Evolutionary conservation across 768 basidiomycete genomes (phyloP).

Genomic region (Lentinula guzmanii): DNA sequence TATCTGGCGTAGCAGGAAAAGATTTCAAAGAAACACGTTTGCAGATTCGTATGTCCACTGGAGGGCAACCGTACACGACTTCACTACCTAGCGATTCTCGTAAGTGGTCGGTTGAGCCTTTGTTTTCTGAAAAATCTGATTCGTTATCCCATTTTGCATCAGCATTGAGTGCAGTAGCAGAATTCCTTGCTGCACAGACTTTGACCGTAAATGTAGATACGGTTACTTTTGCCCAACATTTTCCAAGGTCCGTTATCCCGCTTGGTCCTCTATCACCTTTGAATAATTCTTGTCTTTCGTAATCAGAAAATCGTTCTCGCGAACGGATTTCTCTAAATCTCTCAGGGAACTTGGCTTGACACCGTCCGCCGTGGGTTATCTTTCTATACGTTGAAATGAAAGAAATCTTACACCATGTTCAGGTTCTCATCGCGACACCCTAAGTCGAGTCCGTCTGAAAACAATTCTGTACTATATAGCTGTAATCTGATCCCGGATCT

Average conservation of each 20-base stretch:
- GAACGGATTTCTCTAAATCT: conserved; percentile 70
- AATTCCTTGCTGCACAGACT: conserved; percentile 76
- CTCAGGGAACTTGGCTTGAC: conserved; percentile 83
- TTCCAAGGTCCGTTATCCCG: conserved; percentile 61
- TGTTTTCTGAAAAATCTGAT: not conserved
- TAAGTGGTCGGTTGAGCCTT: conserved; percentile 29
- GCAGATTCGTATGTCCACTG: conserved; percentile 82
- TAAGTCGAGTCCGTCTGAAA: conserved; percentile 4
- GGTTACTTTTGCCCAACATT: conserved; percentile 71
- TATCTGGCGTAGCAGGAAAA: conserved; percentile 47
- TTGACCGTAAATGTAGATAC: conserved; percentile 69
- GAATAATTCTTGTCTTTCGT: not conserved
- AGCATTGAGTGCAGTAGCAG: conserved; percentile 85
- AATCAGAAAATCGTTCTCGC: conserved; percentile 72
- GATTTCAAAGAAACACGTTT: conserved; percentile 86
- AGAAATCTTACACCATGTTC: not conserved
- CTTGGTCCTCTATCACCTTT: not conserved
- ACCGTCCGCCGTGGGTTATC: conserved; percentile 71
- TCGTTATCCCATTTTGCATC: not conserved
- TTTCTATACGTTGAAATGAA: not conserved
- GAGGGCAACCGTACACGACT: conserved; percentile 76
- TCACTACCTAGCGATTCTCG: conserved; percentile 76
- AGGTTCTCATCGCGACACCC: conserved; percentile 54
- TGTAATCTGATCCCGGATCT: not conserved
- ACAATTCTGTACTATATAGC: not conserved